A percentile compares a stretch with the other conserved stretches of the same genome.
phyloP scores from a whole-genome alignment of 768 basidiomycete species.

The Suillus subalutaceus region DNA sequence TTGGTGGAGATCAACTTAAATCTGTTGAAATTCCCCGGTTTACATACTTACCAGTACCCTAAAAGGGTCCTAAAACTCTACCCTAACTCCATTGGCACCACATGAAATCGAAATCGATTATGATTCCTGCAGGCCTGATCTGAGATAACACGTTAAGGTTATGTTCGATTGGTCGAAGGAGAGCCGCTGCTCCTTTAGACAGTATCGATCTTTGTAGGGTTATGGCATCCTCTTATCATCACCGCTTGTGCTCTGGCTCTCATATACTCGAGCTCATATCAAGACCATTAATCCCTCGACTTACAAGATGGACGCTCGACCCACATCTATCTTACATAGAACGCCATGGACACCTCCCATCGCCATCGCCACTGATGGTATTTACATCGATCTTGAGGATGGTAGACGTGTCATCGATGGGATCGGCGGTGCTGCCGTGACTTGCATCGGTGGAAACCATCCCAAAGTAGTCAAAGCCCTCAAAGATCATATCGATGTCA shows the following conservation, averaged over 20 bases:
- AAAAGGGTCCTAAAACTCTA: background rate
- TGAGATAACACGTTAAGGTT: background rate
- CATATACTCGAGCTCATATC: background rate
- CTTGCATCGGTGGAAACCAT: conserved; percentile 75
- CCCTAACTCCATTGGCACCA: background rate
- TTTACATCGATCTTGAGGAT: conserved; percentile 72
- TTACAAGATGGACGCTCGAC: background rate
- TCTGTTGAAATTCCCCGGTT: too few relatives aligned
- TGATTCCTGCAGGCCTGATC: background rate
- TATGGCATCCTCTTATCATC: background rate
- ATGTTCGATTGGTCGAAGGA: background rate
- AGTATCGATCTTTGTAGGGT: background rate
- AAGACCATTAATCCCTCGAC: background rate
- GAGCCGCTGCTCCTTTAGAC: background rate
- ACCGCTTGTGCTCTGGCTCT: background rate
- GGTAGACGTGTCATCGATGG: conserved; percentile 75
- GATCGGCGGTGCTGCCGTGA: conserved; percentile 85
- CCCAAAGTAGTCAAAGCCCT: conserved; percentile 73
- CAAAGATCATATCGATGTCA: conserved; percentile 77
- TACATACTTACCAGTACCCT: too few relatives aligned
- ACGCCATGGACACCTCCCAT: conserved; percentile 77
- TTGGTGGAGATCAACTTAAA: too few relatives aligned
- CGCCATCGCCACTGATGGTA: conserved; percentile 65
- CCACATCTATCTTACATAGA: conserved; percentile 58
- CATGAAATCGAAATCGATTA: background rate